Evolutionary conservation across 257 asterid species (phyloP).

Genomic region (Catharanthus roseus): DNA sequence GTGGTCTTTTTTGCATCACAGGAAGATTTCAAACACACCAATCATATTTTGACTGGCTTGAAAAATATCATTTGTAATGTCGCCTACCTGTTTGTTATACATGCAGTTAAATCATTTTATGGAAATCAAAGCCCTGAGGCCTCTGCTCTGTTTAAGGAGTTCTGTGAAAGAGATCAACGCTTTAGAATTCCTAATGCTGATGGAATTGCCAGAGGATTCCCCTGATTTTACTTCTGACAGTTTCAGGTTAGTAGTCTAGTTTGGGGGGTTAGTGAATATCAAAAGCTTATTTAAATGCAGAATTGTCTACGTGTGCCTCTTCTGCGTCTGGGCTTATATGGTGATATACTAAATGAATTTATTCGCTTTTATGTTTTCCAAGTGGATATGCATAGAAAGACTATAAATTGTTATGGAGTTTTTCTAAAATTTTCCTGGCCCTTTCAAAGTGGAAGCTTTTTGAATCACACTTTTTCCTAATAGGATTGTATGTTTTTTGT

Average conservation of each 20-base stretch:
- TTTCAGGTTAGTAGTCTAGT: constrained; percentile 48
- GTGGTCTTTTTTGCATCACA: constrained; percentile 1
- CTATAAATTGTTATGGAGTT: not conserved
- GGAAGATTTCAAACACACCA: not conserved
- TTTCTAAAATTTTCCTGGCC: not conserved
- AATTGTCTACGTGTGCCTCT: not conserved
- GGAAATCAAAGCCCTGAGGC: constrained; percentile 62
- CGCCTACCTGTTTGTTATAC: constrained; percentile 7
- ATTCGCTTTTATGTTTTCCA: not conserved
- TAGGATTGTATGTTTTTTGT: no score
- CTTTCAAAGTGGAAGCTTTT: not conserved
- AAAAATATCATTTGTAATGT: not conserved
- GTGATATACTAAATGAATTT: not conserved
- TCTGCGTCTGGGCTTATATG: not conserved
- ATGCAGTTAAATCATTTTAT: constrained; percentile 68
- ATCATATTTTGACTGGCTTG: not conserved
- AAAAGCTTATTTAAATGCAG: not conserved
- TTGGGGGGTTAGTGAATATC: not conserved
- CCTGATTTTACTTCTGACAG: constrained; percentile 57
- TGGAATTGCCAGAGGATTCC: constrained; percentile 78
- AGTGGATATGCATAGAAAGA: not conserved
- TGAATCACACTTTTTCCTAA: not conserved
- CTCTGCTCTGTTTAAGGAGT: constrained; percentile 54
- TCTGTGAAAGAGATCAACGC: constrained; percentile 40
- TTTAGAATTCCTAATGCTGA: constrained; percentile 51